phyloP scores from a whole-genome alignment of 257 asterid genomes.

The Solanum neorickii region DNA sequence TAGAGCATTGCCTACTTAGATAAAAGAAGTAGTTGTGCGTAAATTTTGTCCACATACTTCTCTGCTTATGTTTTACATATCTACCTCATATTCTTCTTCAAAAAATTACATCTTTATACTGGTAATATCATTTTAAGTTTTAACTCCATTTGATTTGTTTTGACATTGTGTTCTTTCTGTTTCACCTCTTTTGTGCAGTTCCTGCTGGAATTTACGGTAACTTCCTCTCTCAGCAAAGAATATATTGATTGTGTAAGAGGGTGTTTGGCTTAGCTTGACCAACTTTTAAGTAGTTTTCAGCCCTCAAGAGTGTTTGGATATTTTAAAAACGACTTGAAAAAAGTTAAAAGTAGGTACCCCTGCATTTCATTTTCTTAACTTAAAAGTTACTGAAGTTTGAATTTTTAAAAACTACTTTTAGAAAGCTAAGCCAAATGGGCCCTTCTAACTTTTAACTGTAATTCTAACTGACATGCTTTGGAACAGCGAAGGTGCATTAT shows the following conservation, averaged over 20 bases:
- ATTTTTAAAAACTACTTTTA: too few species aligned
- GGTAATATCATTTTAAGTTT: not conserved
- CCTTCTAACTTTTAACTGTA: not conserved
- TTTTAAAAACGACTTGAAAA: not conserved
- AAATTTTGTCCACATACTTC: not conserved
- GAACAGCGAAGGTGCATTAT: conserved; percentile 79
- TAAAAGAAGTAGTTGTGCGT: not conserved
- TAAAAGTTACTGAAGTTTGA: not conserved
- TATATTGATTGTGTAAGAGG: not conserved
- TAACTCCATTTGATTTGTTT: conserved; percentile 11
- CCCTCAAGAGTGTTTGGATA: not conserved
- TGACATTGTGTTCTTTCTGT: conserved; percentile 19
- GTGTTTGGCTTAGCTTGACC: not conserved
- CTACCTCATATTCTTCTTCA: not conserved
- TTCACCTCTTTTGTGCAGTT: conserved; percentile 40
- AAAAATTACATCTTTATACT: not conserved
- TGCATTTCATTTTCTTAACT: not conserved
- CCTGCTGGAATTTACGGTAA: conserved; percentile 95
- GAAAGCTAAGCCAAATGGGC: not conserved
- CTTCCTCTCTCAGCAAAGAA: not conserved
- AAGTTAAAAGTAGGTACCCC: not conserved
- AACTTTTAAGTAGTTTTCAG: not conserved
- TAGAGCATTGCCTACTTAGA: not conserved
- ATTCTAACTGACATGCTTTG: conserved; percentile 2
- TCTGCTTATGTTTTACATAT: not conserved